Evolutionary conservation across 805 yeast species (phyloP).

Genomic region (Schizosaccharomyces pombe): DNA sequence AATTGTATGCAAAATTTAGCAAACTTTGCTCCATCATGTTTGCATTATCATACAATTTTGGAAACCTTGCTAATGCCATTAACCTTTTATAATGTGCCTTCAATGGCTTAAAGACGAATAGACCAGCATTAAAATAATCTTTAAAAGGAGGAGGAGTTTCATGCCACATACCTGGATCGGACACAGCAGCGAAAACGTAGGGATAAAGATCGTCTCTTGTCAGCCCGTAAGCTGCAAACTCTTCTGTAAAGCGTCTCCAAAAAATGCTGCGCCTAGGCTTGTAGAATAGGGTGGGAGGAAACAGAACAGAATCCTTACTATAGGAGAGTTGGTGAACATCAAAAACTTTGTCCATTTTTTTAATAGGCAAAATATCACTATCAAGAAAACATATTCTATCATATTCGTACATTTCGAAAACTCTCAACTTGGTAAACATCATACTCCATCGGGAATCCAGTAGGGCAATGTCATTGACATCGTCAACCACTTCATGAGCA

Average conservation of each 20-base stretch:
- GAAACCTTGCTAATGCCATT: not conserved
- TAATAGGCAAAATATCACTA: constrained; percentile 33
- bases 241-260: not conserved
- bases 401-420: constrained; percentile 27
- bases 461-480: constrained; percentile 21
- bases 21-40: constrained; percentile 4
- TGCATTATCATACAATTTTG: not conserved
- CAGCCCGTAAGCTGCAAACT: not conserved
- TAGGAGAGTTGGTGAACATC: constrained; percentile 10
- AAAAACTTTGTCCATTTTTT: constrained; percentile 39
- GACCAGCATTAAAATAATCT: constrained; percentile 2
- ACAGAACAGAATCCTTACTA: not conserved
- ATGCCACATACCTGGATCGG: constrained; percentile 3
- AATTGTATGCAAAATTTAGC: not conserved
- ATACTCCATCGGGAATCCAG: constrained; percentile 32
- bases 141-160: not conserved
- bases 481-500: not conserved
- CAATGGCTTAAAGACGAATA: not conserved
- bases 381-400: constrained; percentile 34
- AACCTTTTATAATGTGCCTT: constrained; percentile 1
- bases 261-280: not conserved
- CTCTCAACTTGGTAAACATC: constrained; percentile 39
- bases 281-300: not conserved
- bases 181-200: constrained; percentile 2
- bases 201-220: not conserved